phyloP scores from a whole-genome alignment of 139 green algal species.

The Picochlorum sp. region DNA sequence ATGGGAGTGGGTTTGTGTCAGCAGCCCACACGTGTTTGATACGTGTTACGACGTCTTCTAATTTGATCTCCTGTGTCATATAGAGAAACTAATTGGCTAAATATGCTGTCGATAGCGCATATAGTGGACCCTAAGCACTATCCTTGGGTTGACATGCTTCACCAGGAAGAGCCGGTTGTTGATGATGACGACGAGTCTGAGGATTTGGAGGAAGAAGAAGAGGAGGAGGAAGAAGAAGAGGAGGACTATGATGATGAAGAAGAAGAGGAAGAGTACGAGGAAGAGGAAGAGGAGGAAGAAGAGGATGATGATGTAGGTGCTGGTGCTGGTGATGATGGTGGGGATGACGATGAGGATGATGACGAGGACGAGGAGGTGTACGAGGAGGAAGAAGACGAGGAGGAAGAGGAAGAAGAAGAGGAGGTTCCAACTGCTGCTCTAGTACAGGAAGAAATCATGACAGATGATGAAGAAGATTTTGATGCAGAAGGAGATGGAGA shows the following conservation, averaged over 20 bases:
- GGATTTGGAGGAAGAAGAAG: background rate
- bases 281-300: conserved; percentile 27
- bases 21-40: no score
- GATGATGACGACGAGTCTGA: background rate
- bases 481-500: conserved; percentile 22
- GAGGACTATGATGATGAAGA: background rate
- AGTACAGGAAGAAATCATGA: conserved; percentile 3
- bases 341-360: background rate
- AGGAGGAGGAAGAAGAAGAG: background rate
- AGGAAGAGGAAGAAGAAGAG: conserved; percentile 7
- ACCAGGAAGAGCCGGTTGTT: background rate
- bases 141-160: no score
- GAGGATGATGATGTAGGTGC: conserved; percentile 11
- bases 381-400: conserved; percentile 4
- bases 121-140: background rate
- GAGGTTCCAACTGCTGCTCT: conserved; percentile 7
- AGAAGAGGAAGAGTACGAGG: background rate
- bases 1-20: no score
- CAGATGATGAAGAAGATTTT: conserved; percentile 12
- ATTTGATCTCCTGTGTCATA: background rate
- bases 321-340: conserved; percentile 1
- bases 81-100: background rate
- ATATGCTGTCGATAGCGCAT: conserved; percentile 1
- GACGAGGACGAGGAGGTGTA: conserved; percentile 1
- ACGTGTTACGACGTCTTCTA: background rate